These are phyloP conservation scores for Dryadomyces quercivorus DNA, from an alignment of 2,329 filamentous ascomycete genomes.

Conservation along the genomic window DNA sequence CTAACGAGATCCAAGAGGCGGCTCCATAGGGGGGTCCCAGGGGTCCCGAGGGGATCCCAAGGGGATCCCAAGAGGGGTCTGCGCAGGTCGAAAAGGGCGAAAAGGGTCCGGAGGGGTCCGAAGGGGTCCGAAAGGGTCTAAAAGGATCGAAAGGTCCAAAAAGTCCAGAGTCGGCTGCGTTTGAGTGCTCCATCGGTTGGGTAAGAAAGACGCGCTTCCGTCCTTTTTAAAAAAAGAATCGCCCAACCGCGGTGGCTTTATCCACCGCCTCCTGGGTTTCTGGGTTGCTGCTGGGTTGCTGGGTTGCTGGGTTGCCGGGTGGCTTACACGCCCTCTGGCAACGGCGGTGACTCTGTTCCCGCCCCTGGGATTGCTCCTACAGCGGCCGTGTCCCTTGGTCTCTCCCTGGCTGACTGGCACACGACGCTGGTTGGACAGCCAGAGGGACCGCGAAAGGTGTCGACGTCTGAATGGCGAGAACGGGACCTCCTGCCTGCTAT, in stretches of 20 bases:
- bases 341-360: background rate
- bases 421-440: background rate
- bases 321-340: background rate
- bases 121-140: background rate
- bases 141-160: background rate
- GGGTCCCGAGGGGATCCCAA: no score
- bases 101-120: no score
- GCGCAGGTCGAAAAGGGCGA: no score
- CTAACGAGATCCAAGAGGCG: no score
- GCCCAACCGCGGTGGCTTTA: background rate
- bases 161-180: background rate
- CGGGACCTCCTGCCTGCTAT: slow-evolving; percentile 10
- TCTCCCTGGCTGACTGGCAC: background rate
- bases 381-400: background rate
- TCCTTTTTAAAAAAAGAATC: background rate
- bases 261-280: background rate
- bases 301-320: no score
- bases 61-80: no score
- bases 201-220: background rate
- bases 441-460: slow-evolving; percentile 5
- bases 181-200: slow-evolving; percentile 1
- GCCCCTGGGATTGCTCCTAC: background rate
- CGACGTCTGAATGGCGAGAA: slow-evolving; percentile 8
- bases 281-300: no score
- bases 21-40: no score